Base-by-base conservation (phyloP, 2,329 filamentous ascomycete genomes). In the Monilinia aucupariae region DNA sequence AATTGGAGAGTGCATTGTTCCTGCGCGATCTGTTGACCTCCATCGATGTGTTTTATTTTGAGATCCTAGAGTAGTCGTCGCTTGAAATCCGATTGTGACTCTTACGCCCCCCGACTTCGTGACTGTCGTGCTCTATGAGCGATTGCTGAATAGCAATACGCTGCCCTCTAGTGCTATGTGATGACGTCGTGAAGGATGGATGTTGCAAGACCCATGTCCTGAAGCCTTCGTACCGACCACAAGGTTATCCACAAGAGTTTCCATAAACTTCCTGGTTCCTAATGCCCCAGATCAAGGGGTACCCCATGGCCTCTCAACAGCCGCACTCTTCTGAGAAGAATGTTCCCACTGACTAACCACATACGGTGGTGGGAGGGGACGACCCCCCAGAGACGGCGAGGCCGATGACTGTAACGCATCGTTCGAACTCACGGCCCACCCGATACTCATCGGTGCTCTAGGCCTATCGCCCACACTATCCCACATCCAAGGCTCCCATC, bases 361-460 rank as follows among this genome's bases (percentile, higher is more conserved):
- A 61, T 72, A 72, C 1, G 71, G 69, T 7, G 69, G 70, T 9
- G 71, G 70, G 12, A 25, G 51, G 3, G 22, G 34, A 2, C 7
- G 34, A 2, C 7, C 25, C 2, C 60, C 58, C 10, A 50, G 61
- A 20, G 63, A 63, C 13, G 59, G 5, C 34, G 37, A 34, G 8
- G 15, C 17, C 32, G 51, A 47, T n/a, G 48, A 32, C 53, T 59
- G 47, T 17, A 55, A 34, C 22, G 51, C 53, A 50, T 68, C 66
- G 22, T 69, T 64, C 12, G 69, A 65, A 22, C 70, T 69, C 3
- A 72, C 66, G 43, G 71, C 71, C 71, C 71, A 73, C 25, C 71
- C 71, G 15, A 73, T 56, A 68, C 71, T 71, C 37, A 66, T 68
- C 17, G 71, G 71, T 17, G 65, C 68, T 56, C 69, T 60, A 30